Base-by-base conservation (phyloP, 176 grass and related monocot species). In the Avena sativa region DNA sequence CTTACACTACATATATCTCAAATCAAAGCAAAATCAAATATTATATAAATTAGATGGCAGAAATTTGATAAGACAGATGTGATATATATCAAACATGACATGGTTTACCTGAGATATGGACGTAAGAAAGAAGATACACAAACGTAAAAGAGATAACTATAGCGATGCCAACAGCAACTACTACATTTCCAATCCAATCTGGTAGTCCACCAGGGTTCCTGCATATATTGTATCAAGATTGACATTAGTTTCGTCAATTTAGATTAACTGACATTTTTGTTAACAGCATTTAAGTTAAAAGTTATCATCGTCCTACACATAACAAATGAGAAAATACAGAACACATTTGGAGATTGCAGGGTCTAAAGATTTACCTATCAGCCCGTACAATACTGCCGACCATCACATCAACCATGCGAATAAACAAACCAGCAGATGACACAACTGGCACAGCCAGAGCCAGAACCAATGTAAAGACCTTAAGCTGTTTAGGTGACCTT, bases 111-210 rank as follows among this genome's bases (percentile, higher is more conserved):
- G 96, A 98, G 62, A 98, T 83, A 92, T 98, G 93, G 87, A 90
- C 44, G 14, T 98, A 98, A 17, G 96, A 98, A 80, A 98, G 90
- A 87, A 98, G 89, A 89, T 98, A 95, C 17, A 98, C 96, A 86
- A 98, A 92, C 15, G 77, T 88, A 58, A 95, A 84, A 61, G 90
- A 93, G 74, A 96, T 49, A 81, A 96, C 62, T 14, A 92, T 61
- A 26, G 97, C 89, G 67, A 96, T 74, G 64, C 76, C 87, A 67
- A 94, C 87, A 50, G 92, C 87, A 81, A 94, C 94, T 84, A 92
- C 44, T 80, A 91, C 82, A 93, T 91, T 96, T 75, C 90, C 90
- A 81, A 98, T 80, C 93, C 92, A 98, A 53, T 92, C 92, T 82
- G 92, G 97, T 85, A 89, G 83, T 70, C 76, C 90, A 71, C 97